These are phyloP conservation scores for Candida khao-thaluensis DNA, from an alignment of 805 yeast genomes.

Conservation along the genomic window DNA sequence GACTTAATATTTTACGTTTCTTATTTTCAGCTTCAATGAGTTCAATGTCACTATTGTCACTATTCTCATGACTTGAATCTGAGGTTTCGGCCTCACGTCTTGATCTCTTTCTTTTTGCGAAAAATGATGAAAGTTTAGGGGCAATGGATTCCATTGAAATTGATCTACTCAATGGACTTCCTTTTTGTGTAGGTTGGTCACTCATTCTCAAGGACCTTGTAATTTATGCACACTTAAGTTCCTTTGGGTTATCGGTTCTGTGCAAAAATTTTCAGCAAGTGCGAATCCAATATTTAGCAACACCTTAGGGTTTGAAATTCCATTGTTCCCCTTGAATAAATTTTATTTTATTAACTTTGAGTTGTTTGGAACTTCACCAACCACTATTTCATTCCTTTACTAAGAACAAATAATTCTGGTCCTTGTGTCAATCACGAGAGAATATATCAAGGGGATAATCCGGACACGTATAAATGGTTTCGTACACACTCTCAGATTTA, in stretches of 20 bases:
- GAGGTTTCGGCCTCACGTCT: conserved; percentile 13
- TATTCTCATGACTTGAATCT: conserved; percentile 12
- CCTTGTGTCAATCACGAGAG: no score
- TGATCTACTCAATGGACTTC: conserved; percentile 27
- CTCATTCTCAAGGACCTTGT: no score
- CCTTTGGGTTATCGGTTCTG: no score
- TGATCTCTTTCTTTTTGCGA: conserved; percentile 26
- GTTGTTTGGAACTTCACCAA: no score
- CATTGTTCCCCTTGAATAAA: no score
- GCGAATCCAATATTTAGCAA: conserved; percentile 4
- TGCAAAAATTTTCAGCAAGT: conserved; percentile 7
- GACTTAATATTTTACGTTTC: conserved; percentile 25
- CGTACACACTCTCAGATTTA: conserved; percentile 40
- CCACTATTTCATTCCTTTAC: no score
- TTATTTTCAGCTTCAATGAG: conserved; percentile 11
- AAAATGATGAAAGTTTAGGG: conserved; percentile 34
- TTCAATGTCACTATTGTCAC: conserved; percentile 20
- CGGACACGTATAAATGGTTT: no score
- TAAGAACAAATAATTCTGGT: no score
- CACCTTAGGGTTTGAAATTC: no score
- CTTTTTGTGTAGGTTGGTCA: not conserved
- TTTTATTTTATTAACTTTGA: no score
- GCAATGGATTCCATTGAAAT: conserved; percentile 42
- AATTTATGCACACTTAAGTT: no score
- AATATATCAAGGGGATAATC: no score